Evolutionary conservation across 2,329 filamentous ascomycete species (phyloP).

Genomic region (Ceratocystis cacaofunesta): DNA sequence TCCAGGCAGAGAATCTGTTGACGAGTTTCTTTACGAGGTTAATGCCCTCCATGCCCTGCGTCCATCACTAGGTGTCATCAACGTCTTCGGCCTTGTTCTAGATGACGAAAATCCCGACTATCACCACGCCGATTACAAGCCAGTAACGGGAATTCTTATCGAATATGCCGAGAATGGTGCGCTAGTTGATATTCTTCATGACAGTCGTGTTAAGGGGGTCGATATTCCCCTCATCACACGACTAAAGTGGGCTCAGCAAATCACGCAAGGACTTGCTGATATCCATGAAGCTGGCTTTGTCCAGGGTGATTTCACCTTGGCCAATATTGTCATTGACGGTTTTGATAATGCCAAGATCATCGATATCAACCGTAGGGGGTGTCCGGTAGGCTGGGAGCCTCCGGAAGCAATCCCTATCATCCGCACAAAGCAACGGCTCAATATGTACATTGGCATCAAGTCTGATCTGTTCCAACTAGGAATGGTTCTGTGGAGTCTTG

Average conservation of each 20-base stretch:
- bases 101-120: constrained; percentile 55
- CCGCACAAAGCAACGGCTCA: constrained; percentile 74
- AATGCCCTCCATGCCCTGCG: constrained; percentile 75
- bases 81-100: constrained; percentile 74
- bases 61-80: constrained; percentile 62
- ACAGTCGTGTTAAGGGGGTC: constrained; percentile 34
- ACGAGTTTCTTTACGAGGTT: constrained; percentile 95
- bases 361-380: constrained; percentile 94
- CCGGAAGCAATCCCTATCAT: constrained; percentile 79
- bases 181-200: constrained; percentile 81
- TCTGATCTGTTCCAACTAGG: constrained; percentile 91
- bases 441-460: constrained; percentile 97
- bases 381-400: constrained; percentile 93
- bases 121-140: constrained; percentile 31
- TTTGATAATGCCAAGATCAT: constrained; percentile 86
- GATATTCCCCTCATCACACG: constrained; percentile 53
- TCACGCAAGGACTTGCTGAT: constrained; percentile 74
- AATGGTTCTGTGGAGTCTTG: constrained; percentile 92
- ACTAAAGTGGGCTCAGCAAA: constrained; percentile 81
- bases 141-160: constrained; percentile 80
- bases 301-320: constrained; percentile 92
- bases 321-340: constrained; percentile 86
- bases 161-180: constrained; percentile 75
- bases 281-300: constrained; percentile 95
- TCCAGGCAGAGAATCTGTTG: constrained; percentile 82